Evolutionary conservation across 2,329 filamentous ascomycete species (phyloP).

Genomic region (Monosporascus sp.): DNA sequence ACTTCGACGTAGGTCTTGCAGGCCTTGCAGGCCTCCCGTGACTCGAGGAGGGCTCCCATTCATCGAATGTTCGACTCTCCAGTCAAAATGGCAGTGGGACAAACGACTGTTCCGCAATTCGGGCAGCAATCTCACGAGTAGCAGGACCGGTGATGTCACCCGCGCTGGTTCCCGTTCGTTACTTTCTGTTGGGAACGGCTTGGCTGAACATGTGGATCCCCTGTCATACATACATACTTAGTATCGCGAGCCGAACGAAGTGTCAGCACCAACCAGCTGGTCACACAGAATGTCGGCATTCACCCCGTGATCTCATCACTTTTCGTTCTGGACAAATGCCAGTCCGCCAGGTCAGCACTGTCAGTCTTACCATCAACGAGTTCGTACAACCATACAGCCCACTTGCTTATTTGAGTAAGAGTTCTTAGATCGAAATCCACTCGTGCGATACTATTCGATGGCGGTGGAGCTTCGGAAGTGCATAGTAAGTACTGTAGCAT

Average conservation of each 20-base stretch:
- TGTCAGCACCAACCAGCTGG: neutral
- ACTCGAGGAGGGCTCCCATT: slow-evolving; percentile 1
- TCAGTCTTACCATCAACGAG: neutral
- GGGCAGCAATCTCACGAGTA: neutral
- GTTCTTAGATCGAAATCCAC: too few relatives aligned
- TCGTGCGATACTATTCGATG: neutral
- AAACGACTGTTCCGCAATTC: slow-evolving; percentile 9
- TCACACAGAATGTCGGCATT: neutral
- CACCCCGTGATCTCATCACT: neutral
- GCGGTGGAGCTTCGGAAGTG: neutral
- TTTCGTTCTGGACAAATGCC: neutral
- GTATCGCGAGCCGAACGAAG: neutral
- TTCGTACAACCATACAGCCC: neutral
- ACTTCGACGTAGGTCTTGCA: slow-evolving; percentile 12
- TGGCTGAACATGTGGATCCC: neutral
- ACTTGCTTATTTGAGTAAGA: neutral
- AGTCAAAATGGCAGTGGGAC: slow-evolving; percentile 12
- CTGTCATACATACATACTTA: neutral
- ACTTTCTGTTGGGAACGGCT: neutral
- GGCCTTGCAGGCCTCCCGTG: slow-evolving; percentile 5
- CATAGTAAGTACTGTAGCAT: neutral
- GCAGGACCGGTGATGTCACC: neutral
- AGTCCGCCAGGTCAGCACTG: neutral
- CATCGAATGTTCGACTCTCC: slow-evolving; percentile 3
- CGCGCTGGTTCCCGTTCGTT: neutral